Base-by-base conservation (phyloP, 2,329 filamentous ascomycete species). In the Passalora sequoiae region DNA sequence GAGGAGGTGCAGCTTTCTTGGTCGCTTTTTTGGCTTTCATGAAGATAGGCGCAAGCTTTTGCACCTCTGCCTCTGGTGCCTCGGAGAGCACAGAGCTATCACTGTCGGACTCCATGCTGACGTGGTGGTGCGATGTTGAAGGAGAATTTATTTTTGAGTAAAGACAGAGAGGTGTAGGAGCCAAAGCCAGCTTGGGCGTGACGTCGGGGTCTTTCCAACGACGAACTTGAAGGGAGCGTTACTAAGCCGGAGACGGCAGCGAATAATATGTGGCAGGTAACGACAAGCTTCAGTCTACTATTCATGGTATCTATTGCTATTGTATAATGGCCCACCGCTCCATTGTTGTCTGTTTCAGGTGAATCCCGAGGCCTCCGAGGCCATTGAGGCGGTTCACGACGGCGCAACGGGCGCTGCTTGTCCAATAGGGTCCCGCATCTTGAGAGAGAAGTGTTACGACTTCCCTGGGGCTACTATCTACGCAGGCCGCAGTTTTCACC, bases 1-100 rank as follows among this genome's bases (percentile, higher is more conserved):
- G 60, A 6, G 67, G 75, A 77, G 59, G 75, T 68, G 49, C 75
- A 60, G 47, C 65, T 59, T 25, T 40, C 49, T 64, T 65, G 37
- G 67, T 61, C 13, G 67, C 64, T 44, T 67, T 65, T 53, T 70
- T 69, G 15, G 62, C 61, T 35, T 59, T 62, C 28, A 56, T 38
- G 49, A 65, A 65, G 40, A 65, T 63, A 38, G 63, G 62, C 38
- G 63, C 63, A 15, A 65, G 54, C 43, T 63, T 62, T 41, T 60
- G 51, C 30, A 62, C 45, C 30, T 81, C 78, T 58, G 82, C 77
- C 55, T 81, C 77, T 13, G 33, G 31, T 10, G 76, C 75, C 35
- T 75, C 72, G 37, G 78, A 79, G 24, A 78, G 81, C 37, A 81
- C 67, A n/a, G n/a, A n/a, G 17, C 72, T 73, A 19, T 75, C 76